Conservation (phyloP, 2,329 filamentous ascomycete species). For the Coniochaeta sp. region DNA sequence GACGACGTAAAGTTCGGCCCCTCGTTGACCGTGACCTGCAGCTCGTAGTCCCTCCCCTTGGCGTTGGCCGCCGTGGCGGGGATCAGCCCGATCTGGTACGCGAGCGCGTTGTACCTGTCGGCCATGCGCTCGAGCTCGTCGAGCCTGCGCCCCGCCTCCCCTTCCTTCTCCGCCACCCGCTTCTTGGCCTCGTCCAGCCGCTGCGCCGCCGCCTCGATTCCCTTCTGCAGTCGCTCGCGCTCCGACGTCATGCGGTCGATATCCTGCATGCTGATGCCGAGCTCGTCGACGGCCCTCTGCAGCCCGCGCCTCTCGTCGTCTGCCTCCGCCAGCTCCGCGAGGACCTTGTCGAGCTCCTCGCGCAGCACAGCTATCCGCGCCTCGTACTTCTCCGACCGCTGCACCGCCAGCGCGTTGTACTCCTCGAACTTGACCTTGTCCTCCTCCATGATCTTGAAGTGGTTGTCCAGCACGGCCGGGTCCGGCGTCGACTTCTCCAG, state of each 20-base stretch:
- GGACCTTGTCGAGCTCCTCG: conserved; percentile 74
- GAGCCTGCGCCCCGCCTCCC: conserved; percentile 76
- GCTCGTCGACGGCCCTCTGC: conserved; percentile 81
- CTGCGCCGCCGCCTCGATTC: conserved; percentile 67
- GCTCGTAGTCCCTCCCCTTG: conserved; percentile 76
- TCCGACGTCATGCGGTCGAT: conserved; percentile 99
- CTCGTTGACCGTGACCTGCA: conserved; percentile 74
- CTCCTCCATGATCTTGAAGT: conserved; percentile 89
- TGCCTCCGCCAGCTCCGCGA: conserved; percentile 66
- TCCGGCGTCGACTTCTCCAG: conserved; percentile 82
- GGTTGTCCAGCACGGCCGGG: conserved; percentile 74
- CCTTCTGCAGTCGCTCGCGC: conserved; percentile 84
- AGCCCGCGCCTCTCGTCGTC: conserved; percentile 75
- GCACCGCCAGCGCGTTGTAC: conserved; percentile 79
- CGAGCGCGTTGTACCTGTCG: conserved; percentile 87
- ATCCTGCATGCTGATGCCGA: conserved; percentile 94
- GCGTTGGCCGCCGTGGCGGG: conserved; percentile 79
- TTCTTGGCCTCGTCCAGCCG: conserved; percentile 81
- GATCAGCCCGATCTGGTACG: conserved; percentile 89
- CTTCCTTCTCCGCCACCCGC: conserved; percentile 76
- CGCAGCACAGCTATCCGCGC: conserved; percentile 74
- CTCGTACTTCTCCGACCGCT: conserved; percentile 84
- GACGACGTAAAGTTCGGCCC: conserved; percentile 68
- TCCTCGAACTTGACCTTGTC: conserved; percentile 93
- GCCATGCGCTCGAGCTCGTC: conserved; percentile 89